Evolutionary conservation across 2,329 filamentous ascomycete species (phyloP).

Genomic region (Taxawa tesnikishii): DNA sequence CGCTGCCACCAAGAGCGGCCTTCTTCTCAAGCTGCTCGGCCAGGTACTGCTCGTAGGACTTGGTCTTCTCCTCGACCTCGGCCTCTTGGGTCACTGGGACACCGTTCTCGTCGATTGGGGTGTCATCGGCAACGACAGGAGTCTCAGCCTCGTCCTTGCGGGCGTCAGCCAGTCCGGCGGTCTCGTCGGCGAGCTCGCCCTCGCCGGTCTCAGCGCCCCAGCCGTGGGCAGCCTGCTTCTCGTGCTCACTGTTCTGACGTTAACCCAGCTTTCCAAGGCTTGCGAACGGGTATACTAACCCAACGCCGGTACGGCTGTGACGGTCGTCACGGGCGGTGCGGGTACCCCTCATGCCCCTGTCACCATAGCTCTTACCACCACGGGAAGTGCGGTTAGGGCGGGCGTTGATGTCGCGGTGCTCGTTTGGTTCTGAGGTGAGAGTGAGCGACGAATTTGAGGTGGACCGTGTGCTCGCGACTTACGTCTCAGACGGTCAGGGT

Average conservation of each 20-base stretch:
- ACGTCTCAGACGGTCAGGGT: conserved; percentile 25
- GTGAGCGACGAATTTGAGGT: no score
- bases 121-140: conserved; percentile 20
- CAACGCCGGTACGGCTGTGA: conserved; percentile 46
- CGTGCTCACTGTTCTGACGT: conserved; percentile 48
- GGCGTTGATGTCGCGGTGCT: conserved; percentile 29
- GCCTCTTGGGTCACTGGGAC: conserved; percentile 22
- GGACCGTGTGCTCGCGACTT: no score
- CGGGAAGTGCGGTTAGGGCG: conserved; percentile 36
- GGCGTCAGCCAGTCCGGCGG: conserved; percentile 81
- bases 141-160: conserved; percentile 68
- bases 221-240: conserved; percentile 78
- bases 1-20: conserved; percentile 51
- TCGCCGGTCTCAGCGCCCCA: conserved; percentile 78
- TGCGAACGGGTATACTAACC: conserved; percentile 31
- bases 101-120: conserved; percentile 26
- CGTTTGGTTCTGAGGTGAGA: conserved; percentile 17
- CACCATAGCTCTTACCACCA: conserved; percentile 37
- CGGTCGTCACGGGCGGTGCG: conserved; percentile 43
- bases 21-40: conserved; percentile 68
- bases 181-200: conserved; percentile 81
- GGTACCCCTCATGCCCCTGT: conserved; percentile 43
- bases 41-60: conserved; percentile 84
- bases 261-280: no score
- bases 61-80: conserved; percentile 67